These are phyloP conservation scores for Microstegium vimineum DNA, from an alignment of 176 grass and related monocot genomes.

Conservation along the genomic window DNA sequence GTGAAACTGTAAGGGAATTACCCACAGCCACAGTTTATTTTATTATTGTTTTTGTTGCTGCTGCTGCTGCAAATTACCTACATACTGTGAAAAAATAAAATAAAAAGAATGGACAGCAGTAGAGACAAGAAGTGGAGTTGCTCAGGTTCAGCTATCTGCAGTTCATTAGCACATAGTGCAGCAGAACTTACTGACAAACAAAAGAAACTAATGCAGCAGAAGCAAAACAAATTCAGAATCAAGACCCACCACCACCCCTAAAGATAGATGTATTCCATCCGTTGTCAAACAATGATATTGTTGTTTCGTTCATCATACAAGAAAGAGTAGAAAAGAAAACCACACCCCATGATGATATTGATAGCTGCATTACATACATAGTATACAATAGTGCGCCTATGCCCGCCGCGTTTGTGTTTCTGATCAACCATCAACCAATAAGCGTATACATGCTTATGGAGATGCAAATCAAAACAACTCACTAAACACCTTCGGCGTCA, in stretches of 20 bases:
- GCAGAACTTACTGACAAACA: background rate
- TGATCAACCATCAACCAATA: constrained; percentile 20
- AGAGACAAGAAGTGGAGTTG: too few species aligned
- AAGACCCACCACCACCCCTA: background rate
- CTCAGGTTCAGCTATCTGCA: too few species aligned
- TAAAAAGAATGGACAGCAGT: too few species aligned
- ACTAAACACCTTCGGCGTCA: constrained; percentile 1
- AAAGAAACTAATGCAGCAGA: background rate
- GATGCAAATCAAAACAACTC: background rate
- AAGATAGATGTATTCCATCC: background rate
- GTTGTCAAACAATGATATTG: background rate
- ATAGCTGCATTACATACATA: too few species aligned
- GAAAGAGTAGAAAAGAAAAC: background rate
- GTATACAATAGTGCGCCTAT: background rate
- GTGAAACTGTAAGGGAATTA: too few species aligned
- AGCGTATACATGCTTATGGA: background rate
- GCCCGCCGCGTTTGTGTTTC: background rate
- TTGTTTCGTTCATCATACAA: background rate
- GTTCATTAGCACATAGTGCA: too few species aligned
- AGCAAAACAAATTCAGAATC: background rate
- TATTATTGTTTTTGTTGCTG: too few species aligned
- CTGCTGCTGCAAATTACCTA: too few species aligned
- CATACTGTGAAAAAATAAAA: too few species aligned
- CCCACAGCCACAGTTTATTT: too few species aligned
- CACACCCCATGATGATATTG: background rate